Base-by-base conservation (phyloP, 1,284 basidiomycete species). In the Filobasidium uniguttulatum region DNA sequence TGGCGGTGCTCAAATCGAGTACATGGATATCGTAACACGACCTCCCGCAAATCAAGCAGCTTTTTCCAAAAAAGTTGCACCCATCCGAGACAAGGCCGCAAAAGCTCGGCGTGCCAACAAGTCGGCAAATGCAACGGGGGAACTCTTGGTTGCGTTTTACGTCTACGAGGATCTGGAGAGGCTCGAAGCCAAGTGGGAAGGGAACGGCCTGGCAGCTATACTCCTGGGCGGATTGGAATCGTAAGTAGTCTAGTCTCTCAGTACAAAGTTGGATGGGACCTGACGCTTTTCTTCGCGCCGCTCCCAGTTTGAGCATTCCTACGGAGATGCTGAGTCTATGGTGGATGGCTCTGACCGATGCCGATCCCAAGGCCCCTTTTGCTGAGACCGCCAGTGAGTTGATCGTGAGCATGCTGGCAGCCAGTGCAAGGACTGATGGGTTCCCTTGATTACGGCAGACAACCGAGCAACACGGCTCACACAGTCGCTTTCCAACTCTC, bases 331-430 rank as follows among this genome's bases (percentile, higher is more conserved):
- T 36, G 20, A 22, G 43, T 5, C 46, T 46, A 23, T 51, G 49
- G 49, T 51, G 49, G 49, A 25, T 40, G 19, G 30, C 44, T 14
- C 31, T 51, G 25, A 46, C 35, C 22, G 46, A 46, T 14, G 29
- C 15, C 14, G 38, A 46, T 8, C 46, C 44, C 34, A 31, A 20
- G 19, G 22, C 36, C 6, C 23, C 29, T 19, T 19, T 44, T 12
- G 43, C 29, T 3, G 25, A 9, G 25, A 43, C 33, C 15, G 28
- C 17, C 14, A 43, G 48, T 45, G 28, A 36, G 48, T 44, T 15
- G 17, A 12, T 37, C 20, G 17, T 22, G 28, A 12, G n/a, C 12
- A n/a, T n/a, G n/a, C n/a, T n/a, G n/a, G n/a, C n/a, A n/a, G 10
- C n/a, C 22, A 20, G 8, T 26, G 22, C 38, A 3, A 41, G n/a